Base-by-base conservation (phyloP, 345 rosid species). In the Geranium brycei region DNA sequence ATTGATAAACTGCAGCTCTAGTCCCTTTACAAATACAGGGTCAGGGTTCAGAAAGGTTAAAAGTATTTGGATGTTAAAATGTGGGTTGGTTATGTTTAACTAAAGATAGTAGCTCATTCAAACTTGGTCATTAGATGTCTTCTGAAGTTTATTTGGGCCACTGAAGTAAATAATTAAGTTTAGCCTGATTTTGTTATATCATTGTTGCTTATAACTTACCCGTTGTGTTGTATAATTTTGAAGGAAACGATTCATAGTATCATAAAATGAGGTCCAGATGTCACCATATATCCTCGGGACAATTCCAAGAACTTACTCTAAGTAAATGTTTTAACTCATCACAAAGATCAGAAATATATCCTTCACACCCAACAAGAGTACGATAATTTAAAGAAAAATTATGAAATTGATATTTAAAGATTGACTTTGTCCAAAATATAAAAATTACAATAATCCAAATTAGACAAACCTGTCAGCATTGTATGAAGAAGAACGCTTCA, bases 401-500 rank as follows among this genome's bases (percentile, higher is more conserved):
- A 8, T 59, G 31, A n/a, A 18, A 16, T 3, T 30, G n/a, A 59
- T 17, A 13, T 4, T 40, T 2, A 19, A 17, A 1, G 19, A 28
- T 59, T 15, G 35, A 62, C 10, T 38, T 47, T 19, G 60, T 19
- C 30, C 38, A 28, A 4, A 14, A 59, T 5, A 18, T 38, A 23
- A 17, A 41, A 31, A 8, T 55, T 32, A 53, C 31, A 69, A 16
- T 35, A 61, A 51, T 61, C 31, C 47, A 17, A 19, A 3, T 32
- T 64, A 62, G 66, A 76, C 68, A 59, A 67, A 93, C 99, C 95
- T 82, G 90, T 88, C 95, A 41, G 91, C 96, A 79, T 93, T 90
- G 81, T 79, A 93, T 51, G 99, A 93, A 51, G 99, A 93, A 73
- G 99, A 87, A 62, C 95, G 96, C 78, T 93, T 93, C 69, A 93